phyloP scores from a whole-genome alignment of 2,329 filamentous ascomycete species.

The Diaporthe eres region DNA sequence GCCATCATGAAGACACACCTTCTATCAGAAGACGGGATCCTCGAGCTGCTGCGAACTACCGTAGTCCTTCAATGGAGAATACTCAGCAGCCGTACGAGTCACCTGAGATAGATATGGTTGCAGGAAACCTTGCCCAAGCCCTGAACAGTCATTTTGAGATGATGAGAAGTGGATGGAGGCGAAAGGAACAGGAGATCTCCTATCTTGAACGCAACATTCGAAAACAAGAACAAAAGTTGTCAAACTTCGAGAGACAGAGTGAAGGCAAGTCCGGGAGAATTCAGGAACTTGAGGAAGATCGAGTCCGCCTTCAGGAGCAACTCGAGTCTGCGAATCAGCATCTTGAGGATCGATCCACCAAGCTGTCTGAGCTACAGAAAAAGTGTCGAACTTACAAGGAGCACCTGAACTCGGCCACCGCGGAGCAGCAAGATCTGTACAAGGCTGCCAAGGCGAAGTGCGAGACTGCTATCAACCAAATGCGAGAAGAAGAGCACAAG shows the following conservation, averaged over 20 bases:
- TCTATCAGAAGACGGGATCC: conserved; percentile 7
- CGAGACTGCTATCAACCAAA: conserved; percentile 51
- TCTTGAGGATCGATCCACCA: conserved; percentile 47
- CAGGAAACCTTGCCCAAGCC: conserved; percentile 24
- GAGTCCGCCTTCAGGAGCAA: conserved; percentile 46
- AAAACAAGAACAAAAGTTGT: conserved; percentile 25
- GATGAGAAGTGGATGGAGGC: conserved; percentile 7
- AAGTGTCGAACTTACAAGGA: conserved; percentile 53
- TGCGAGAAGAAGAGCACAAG: conserved; percentile 51
- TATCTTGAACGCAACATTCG: conserved; percentile 20
- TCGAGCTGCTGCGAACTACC: not conserved
- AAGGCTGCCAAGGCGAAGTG: conserved; percentile 51
- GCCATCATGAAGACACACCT: conserved; percentile 13
- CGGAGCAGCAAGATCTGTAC: conserved; percentile 62
- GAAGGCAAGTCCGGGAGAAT: conserved; percentile 17
- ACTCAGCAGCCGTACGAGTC: not conserved
- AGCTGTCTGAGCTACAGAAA: conserved; percentile 51
- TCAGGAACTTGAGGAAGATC: conserved; percentile 46
- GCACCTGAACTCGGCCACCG: conserved; percentile 61
- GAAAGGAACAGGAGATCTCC: conserved; percentile 26
- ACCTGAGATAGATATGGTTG: not conserved
- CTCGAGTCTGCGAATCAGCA: conserved; percentile 48
- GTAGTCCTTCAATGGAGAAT: not conserved
- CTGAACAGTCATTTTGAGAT: conserved; percentile 28
- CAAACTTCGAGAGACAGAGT: conserved; percentile 17